These are phyloP conservation scores for Nothomitra cinnamomea DNA, from an alignment of 2,329 filamentous ascomycete species.

Conservation along the genomic window DNA sequence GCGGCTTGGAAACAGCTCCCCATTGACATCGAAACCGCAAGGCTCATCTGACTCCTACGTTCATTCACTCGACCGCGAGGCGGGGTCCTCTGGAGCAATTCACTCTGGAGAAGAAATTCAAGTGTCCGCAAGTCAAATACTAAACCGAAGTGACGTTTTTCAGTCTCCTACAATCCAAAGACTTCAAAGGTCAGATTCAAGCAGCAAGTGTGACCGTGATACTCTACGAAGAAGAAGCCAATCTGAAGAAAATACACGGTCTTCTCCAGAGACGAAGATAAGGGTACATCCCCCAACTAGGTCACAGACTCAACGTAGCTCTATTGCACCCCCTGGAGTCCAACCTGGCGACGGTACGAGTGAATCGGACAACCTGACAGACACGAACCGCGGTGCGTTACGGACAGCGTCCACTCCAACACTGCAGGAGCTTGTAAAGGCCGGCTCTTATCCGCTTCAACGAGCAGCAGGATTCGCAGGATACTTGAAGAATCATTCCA, in stretches of 20 bases:
- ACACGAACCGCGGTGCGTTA: conserved; percentile 2
- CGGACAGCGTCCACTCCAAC: conserved; percentile 27
- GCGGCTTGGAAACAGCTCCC: conserved; percentile 30
- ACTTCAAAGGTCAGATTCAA: conserved; percentile 14
- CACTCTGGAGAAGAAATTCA: conserved; percentile 56
- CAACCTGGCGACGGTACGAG: conserved; percentile 8
- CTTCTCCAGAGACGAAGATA: conserved; percentile 15
- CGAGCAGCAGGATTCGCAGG: conserved; percentile 68
- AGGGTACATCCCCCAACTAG: conserved; percentile 16
- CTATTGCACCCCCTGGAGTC: neutral
- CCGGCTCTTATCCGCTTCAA: conserved; percentile 62
- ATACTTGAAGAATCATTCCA: conserved; percentile 63
- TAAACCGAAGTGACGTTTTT: conserved; percentile 77
- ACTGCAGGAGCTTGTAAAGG: conserved; percentile 40
- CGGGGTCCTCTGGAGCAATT: conserved; percentile 51
- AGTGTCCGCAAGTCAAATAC: conserved; percentile 78
- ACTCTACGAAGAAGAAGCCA: neutral
- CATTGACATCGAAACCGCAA: conserved; percentile 33
- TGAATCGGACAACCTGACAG: conserved; percentile 14
- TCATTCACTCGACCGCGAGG: conserved; percentile 56
- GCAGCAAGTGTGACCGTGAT: neutral
- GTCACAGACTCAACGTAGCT: conserved; percentile 12
- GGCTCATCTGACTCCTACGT: conserved; percentile 60
- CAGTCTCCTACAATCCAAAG: conserved; percentile 51
- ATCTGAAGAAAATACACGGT: neutral